phyloP scores from a whole-genome alignment of 2,329 filamentous ascomycete species.

The Rutstroemia sydowiana region DNA sequence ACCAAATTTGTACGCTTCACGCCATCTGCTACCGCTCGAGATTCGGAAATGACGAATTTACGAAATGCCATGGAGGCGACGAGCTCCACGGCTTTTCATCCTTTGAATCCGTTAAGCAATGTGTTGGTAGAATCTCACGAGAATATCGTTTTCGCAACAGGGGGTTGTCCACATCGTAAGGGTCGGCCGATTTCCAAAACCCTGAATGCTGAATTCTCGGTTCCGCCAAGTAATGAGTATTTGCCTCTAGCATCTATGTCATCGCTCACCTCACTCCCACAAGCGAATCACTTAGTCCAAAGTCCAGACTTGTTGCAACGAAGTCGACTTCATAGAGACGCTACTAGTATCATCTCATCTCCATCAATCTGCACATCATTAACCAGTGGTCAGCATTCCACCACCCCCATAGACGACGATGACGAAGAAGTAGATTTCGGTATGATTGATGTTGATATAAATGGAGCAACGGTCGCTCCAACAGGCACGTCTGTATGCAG shows the following conservation, averaged over 20 bases:
- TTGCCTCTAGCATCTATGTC: neutral
- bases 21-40: slow-evolving; percentile 6
- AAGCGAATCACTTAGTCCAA: neutral
- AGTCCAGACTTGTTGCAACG: neutral
- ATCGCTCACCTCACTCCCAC: neutral
- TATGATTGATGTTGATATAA: slow-evolving; percentile 2
- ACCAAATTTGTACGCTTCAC: slow-evolving; percentile 5
- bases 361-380: neutral
- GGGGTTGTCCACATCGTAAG: slow-evolving; percentile 5
- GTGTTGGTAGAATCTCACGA: neutral
- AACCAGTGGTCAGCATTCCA: neutral
- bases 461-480: neutral
- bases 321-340: neutral
- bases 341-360: neutral
- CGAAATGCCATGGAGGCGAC: slow-evolving; percentile 9
- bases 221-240: neutral
- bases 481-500: neutral
- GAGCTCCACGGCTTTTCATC: slow-evolving; percentile 3
- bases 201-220: neutral
- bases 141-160: neutral
- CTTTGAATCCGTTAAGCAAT: too few relatives aligned
- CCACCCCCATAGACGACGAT: neutral
- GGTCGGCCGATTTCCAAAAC: neutral
- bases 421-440: neutral
- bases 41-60: slow-evolving; percentile 5